Conservation (phyloP, 164 flowering plant genomes). For the Macadamia tetraphylla region DNA sequence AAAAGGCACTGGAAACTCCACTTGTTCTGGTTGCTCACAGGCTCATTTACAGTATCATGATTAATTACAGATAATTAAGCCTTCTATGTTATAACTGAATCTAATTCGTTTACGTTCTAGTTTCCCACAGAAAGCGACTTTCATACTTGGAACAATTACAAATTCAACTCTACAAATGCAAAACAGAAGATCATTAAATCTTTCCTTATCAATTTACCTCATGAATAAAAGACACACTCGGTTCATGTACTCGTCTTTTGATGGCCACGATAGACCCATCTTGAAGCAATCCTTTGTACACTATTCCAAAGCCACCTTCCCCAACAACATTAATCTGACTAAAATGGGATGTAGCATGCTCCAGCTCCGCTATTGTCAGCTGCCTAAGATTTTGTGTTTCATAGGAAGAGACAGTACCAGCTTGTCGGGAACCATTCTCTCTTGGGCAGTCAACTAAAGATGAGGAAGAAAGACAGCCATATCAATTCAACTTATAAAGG, state of each 20-base stretch:
- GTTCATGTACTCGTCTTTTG: slow-evolving; percentile 32
- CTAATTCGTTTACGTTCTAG: no score
- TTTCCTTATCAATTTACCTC: slow-evolving; percentile 28
- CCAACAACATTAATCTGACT: slow-evolving; percentile 38
- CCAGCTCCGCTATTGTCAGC: slow-evolving; percentile 29
- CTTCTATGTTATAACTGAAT: no score
- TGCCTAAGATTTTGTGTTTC: slow-evolving; percentile 20
- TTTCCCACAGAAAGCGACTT: no score
- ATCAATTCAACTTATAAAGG: neutral
- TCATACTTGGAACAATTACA: no score
- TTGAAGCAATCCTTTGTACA: slow-evolving; percentile 44
- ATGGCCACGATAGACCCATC: slow-evolving; percentile 49
- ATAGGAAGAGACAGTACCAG: slow-evolving; percentile 15
- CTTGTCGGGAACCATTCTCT: slow-evolving; percentile 19
- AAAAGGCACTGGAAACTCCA: no score
- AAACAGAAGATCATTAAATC: neutral
- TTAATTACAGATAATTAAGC: no score
- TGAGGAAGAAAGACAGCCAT: neutral
- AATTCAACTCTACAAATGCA: no score
- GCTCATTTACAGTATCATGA: no score
- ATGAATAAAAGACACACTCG: slow-evolving; percentile 22
- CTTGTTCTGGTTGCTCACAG: no score
- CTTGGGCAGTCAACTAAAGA: slow-evolving; percentile 23
- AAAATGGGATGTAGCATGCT: slow-evolving; percentile 41
- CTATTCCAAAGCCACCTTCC: slow-evolving; percentile 44